Evolutionary conservation across 139 green algal genomes (phyloP), one percentile per base, ranked within the genome.

Genomic region (Chlorella sp.): DNA sequence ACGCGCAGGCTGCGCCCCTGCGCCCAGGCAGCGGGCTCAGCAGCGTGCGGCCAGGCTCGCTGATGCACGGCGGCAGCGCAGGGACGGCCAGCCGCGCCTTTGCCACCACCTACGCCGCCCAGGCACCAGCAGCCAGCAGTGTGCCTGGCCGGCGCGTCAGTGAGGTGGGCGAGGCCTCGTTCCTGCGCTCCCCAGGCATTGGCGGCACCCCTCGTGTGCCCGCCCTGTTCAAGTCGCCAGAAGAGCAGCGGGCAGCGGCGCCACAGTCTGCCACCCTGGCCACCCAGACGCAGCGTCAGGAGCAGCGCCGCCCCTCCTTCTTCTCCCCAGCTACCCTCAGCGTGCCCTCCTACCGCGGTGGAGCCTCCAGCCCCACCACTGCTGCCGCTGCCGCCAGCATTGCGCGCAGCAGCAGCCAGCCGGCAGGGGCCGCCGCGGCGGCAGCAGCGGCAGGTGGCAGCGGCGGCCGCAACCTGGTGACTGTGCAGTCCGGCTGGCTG

Each of bases 171-270:
- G 77, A 83, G 8, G 56, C n/a, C 30, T 56, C 77, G 14, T 74
- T 58, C 13, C 40, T 83, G 77, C 77, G 60, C 58, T 83, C 77
- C 14, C 60, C 77, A 28, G n/a, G 36, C 16, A 14, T 13, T 20
- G 51, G 13, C 24, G 51, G 51, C 51, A 60, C 51, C 16, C 14
- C 51, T 26, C 51, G 51, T 14, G 77, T 62, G 28, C 77, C 77
- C 13, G 56, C 77, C 4, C 40, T 83, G 40, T 83, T 83, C 77
- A 83, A 83, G 30, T 74, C 58, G 2, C 77, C 77, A 9, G 77
- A 73, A 7, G 77, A 73, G 46, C 46, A 80, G 46, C 46, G 19
- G 4, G 46, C 46, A 32, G 73, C 46, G 0, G 73, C 17, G 6
- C n/a, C 32, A 32, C 77, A 38, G 38, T 32, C 41, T 28, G 40